phyloP scores from a whole-genome alignment of 768 basidiomycete genomes.

The Paxillus involutus region DNA sequence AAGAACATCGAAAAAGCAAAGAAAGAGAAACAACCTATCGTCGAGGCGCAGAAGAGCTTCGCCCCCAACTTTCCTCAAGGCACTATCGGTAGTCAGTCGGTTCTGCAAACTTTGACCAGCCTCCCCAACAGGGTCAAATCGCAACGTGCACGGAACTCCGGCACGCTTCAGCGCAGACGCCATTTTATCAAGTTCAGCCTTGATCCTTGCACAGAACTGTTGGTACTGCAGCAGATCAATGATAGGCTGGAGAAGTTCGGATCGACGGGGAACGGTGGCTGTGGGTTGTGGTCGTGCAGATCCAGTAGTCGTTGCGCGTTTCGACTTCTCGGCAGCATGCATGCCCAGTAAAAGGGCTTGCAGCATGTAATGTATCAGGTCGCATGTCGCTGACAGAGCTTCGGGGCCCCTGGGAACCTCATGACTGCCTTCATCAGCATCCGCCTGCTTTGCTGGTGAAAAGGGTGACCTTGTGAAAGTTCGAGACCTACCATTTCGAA shows the following conservation, averaged over 20 bases:
- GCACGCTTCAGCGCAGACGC: slow-evolving; percentile 47
- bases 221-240: slow-evolving; percentile 81
- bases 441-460: slow-evolving; percentile 32
- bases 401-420: slow-evolving; percentile 9
- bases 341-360: slow-evolving; percentile 63
- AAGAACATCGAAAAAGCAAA: not conserved
- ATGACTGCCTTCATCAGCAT: slow-evolving; percentile 21
- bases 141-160: slow-evolving; percentile 56
- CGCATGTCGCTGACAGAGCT: slow-evolving; percentile 44
- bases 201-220: slow-evolving; percentile 66
- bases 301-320: slow-evolving; percentile 34
- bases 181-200: slow-evolving; percentile 54
- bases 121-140: slow-evolving; percentile 67
- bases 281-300: slow-evolving; percentile 24
- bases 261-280: slow-evolving; percentile 23
- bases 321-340: slow-evolving; percentile 50
- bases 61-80: slow-evolving; percentile 55
- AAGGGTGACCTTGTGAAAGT: not conserved
- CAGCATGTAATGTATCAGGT: slow-evolving; percentile 66
- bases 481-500: slow-evolving; percentile 65
- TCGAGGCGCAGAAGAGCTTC: slow-evolving; percentile 73
- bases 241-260: slow-evolving; percentile 66
- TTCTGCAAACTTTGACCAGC: slow-evolving; percentile 56
- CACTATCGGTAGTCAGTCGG: slow-evolving; percentile 42
- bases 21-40: slow-evolving; percentile 39